Conservation (phyloP, 2,329 filamentous ascomycete species). For the Cercospora zeae-maydis region DNA sequence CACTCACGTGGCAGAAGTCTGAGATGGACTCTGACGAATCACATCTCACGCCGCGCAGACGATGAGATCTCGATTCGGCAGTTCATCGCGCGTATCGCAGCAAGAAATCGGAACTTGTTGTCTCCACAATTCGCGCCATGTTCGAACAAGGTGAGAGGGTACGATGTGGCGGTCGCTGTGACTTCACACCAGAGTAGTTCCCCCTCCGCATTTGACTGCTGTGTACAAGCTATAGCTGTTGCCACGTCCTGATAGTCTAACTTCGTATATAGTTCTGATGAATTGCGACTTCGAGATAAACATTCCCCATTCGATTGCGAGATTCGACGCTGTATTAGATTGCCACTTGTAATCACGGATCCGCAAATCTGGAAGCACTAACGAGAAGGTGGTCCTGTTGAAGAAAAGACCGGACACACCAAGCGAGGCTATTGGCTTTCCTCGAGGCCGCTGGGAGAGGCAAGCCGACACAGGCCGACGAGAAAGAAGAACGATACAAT, state of each 20-base stretch:
- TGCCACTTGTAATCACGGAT: too few species aligned
- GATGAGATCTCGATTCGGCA: neutral
- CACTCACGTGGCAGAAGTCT: neutral
- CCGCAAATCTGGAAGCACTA: too few species aligned
- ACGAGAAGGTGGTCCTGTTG: too few species aligned
- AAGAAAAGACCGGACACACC: neutral
- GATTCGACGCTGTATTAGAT: too few species aligned
- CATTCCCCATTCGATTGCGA: too few species aligned
- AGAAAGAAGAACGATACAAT: constrained; percentile 21
- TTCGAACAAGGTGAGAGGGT: neutral
- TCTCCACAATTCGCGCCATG: neutral
- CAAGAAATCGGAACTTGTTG: neutral
- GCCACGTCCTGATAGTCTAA: too few species aligned
- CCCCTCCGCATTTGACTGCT: too few species aligned
- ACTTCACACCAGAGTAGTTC: constrained; percentile 2
- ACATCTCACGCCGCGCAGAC: neutral
- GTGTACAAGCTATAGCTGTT: too few species aligned
- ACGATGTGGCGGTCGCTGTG: constrained; percentile 11
- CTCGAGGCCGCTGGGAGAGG: neutral
- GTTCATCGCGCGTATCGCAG: neutral
- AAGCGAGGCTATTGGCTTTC: neutral
- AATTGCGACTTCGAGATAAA: too few species aligned
- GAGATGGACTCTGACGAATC: neutral
- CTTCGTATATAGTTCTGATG: too few species aligned
- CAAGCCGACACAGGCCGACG: neutral